Percentiles rank a stretch among this genome's conserved stretches.
phyloP scores from a whole-genome alignment of 1,284 basidiomycete genomes.

The Sporisorium reilianum region DNA sequence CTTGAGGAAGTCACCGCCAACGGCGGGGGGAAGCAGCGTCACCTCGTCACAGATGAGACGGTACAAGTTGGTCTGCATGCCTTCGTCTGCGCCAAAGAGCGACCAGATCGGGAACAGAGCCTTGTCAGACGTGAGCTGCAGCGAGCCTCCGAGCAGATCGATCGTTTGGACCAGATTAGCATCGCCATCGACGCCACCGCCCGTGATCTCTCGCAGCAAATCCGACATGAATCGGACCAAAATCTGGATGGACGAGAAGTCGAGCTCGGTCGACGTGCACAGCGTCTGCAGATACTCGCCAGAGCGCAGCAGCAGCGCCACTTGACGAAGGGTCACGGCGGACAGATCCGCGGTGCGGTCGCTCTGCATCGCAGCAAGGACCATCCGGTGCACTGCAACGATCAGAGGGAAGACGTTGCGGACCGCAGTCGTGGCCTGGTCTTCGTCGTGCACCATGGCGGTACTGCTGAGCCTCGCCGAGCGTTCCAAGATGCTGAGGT shows the following conservation, averaged over 20 bases:
- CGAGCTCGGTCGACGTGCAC: slow-evolving; percentile 39
- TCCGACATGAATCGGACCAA: slow-evolving; percentile 44
- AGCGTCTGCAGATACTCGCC: slow-evolving; percentile 38
- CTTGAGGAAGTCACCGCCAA: slow-evolving; percentile 48
- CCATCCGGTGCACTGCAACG: slow-evolving; percentile 23
- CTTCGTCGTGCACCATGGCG: slow-evolving; percentile 32
- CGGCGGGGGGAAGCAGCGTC: slow-evolving; percentile 9
- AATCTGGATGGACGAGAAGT: slow-evolving; percentile 54
- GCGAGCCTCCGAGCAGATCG: slow-evolving; percentile 40
- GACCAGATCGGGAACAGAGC: slow-evolving; percentile 57
- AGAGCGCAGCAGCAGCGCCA: slow-evolving; percentile 30
- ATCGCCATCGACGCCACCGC: slow-evolving; percentile 13
- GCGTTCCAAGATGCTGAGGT: slow-evolving; percentile 44
- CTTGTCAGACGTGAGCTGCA: slow-evolving; percentile 48
- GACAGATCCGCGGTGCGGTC: background rate
- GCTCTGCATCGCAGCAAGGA: slow-evolving; percentile 11
- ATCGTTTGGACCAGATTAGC: slow-evolving; percentile 16
- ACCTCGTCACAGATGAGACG: slow-evolving; percentile 42
- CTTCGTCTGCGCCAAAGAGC: slow-evolving; percentile 39
- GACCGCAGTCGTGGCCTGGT: slow-evolving; percentile 37
- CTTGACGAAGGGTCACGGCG: slow-evolving; percentile 23
- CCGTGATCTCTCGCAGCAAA: slow-evolving; percentile 23
- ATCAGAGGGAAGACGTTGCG: slow-evolving; percentile 42
- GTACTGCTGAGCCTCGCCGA: slow-evolving; percentile 37
- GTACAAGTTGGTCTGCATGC: slow-evolving; percentile 43